A percentile compares a stretch with the other conserved stretches of the same genome.
Evolutionary conservation across 164 flowering plant genomes (phyloP).

Genomic region (Amborella trichopoda): DNA sequence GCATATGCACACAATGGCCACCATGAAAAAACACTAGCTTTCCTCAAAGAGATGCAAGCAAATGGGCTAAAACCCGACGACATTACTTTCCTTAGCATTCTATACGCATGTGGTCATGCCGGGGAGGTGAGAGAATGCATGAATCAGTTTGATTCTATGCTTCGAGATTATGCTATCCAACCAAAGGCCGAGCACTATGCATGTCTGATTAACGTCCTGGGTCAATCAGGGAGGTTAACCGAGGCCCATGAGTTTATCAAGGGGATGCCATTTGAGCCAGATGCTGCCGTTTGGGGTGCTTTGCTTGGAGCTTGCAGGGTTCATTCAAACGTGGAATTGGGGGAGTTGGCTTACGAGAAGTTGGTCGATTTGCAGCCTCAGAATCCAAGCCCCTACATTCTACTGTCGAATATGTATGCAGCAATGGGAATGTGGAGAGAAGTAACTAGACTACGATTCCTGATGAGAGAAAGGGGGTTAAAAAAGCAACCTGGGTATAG

Average conservation of each 20-base stretch:
- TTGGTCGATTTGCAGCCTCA: constrained; percentile 30
- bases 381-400: constrained; percentile 26
- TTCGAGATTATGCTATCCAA: constrained; percentile 11
- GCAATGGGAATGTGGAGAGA: constrained; percentile 36
- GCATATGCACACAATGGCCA: constrained; percentile 37
- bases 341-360: constrained; percentile 30
- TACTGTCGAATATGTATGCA: constrained; percentile 35
- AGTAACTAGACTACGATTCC: constrained; percentile 21
- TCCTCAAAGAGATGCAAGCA: constrained; percentile 18
- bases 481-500: constrained; percentile 40
- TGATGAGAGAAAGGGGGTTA: constrained; percentile 33
- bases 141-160: constrained; percentile 22
- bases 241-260: constrained; percentile 24
- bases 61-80: constrained; percentile 29
- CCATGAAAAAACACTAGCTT: constrained; percentile 20
- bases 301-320: constrained; percentile 27
- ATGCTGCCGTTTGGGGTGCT: constrained; percentile 27
- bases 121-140: constrained; percentile 37
- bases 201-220: constrained; percentile 31
- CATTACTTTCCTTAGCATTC: constrained; percentile 34
- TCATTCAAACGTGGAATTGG: constrained; percentile 29
- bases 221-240: constrained; percentile 34
- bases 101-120: constrained; percentile 38
- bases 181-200: constrained; percentile 32
- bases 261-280: constrained; percentile 30